Evolutionary conservation across 1,139 yeast genomes (phyloP).

Genomic region (Candida labiduridarum): DNA sequence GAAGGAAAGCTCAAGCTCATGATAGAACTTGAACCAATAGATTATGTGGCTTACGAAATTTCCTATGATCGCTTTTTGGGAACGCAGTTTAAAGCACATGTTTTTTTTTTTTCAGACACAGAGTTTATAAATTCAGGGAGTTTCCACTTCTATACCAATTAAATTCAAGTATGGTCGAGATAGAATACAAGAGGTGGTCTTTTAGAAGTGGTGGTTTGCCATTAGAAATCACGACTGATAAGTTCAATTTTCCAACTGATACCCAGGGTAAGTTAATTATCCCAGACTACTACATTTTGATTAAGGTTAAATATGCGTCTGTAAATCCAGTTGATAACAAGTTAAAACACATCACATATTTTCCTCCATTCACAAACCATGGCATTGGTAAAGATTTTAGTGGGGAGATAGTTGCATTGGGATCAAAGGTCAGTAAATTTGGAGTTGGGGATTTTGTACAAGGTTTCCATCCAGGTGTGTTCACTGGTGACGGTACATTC

Average conservation of each 20-base stretch:
- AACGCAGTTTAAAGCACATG: background rate
- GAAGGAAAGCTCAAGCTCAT: too few relatives aligned
- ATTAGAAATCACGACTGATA: conserved; percentile 1
- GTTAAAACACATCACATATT: conserved; percentile 37
- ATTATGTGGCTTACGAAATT: too few relatives aligned
- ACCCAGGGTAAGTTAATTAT: conserved; percentile 13
- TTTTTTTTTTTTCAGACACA: background rate
- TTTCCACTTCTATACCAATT: background rate
- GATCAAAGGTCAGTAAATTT: conserved; percentile 34
- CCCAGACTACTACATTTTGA: conserved; percentile 48
- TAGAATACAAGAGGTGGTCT: conserved; percentile 2
- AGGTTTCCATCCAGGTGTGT: conserved; percentile 49
- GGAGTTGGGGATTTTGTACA: conserved; percentile 64
- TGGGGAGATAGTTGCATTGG: conserved; percentile 64
- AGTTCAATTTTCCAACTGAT: background rate
- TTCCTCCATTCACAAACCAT: conserved; percentile 4
- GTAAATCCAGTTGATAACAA: conserved; percentile 70
- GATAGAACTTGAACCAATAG: too few relatives aligned
- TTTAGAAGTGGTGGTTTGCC: background rate
- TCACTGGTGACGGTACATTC: conserved; percentile 53
- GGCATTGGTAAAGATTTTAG: conserved; percentile 72
- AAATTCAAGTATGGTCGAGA: background rate
- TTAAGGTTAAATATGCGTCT: conserved; percentile 60
- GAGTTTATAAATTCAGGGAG: background rate
- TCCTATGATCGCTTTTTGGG: too few relatives aligned